Evolutionary conservation across 2,329 filamentous ascomycete species (phyloP).

Genomic region (Colletotrichum gigasporum): DNA sequence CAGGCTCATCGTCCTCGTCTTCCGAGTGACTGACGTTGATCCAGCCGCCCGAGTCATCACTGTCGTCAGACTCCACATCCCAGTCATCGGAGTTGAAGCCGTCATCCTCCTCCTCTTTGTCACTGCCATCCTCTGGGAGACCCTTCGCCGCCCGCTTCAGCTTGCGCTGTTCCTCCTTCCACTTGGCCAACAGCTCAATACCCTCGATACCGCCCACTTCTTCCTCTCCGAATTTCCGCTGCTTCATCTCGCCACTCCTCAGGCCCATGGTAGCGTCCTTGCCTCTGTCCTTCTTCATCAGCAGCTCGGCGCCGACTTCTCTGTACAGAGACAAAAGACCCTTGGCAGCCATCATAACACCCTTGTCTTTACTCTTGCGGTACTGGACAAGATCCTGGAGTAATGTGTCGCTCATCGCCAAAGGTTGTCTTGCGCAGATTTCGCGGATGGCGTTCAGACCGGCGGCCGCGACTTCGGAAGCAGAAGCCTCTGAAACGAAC

Average conservation of each 20-base stretch:
- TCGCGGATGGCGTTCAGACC: constrained; percentile 95
- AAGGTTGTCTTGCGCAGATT: constrained; percentile 88
- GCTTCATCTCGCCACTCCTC: constrained; percentile 77
- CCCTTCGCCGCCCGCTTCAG: constrained; percentile 77
- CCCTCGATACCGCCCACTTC: constrained; percentile 86
- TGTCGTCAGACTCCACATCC: constrained; percentile 69
- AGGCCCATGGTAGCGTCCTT: constrained; percentile 90
- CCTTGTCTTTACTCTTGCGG: constrained; percentile 97
- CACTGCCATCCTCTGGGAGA: constrained; percentile 70
- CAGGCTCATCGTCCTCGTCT: constrained; percentile 80
- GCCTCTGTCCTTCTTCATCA: constrained; percentile 90
- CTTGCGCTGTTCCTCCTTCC: constrained; percentile 89
- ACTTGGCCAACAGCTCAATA: constrained; percentile 88
- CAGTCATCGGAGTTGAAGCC: constrained; percentile 65
- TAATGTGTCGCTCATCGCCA: constrained; percentile 97
- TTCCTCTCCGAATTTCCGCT: constrained; percentile 85
- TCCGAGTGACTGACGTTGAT: constrained; percentile 89
- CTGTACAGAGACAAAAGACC: constrained; percentile 90
- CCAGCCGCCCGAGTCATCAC: constrained; percentile 85
- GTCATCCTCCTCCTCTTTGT: constrained; percentile 69
- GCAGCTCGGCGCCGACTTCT: constrained; percentile 87
- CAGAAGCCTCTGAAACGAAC: constrained; percentile 94
- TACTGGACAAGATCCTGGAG: constrained; percentile 96
- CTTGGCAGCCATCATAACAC: constrained; percentile 98
- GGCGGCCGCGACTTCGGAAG: constrained; percentile 88